Evolutionary conservation across 345 rosid genomes (phyloP), one percentile per base, ranked within the genome.

Genomic region (Rhizophora mangle): DNA sequence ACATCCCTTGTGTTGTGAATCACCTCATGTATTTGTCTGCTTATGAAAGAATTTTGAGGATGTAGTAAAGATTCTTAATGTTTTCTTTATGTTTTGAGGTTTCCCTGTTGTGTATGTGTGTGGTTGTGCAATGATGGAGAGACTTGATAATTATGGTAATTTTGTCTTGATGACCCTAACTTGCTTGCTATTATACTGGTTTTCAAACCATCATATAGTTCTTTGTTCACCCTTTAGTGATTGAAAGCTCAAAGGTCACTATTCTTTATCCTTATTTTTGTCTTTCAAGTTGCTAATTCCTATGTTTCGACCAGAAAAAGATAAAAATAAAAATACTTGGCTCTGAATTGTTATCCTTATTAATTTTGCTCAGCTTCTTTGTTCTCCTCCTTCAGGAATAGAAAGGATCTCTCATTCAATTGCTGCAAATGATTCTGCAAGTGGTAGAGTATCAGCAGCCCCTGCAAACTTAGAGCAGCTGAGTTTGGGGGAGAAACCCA

Each of bases 381-480:
- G 72, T 39, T 49, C 49, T 57, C 43, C 57, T 21, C 56, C 60
- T 59, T 59, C 65, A 57, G 76, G 60, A 74, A 56, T 24, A 60
- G 76, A 56, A 26, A 63, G 67, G 37, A 24, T 34, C 52, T 32
- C 66, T 52, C 58, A 69, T 37, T 39, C 59, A 5, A 24, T 68
- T 70, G 49, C 60, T 60, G 66, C 68, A 65, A 72, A 52, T 60
- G 39, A 39, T 29, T 51, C 69, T 69, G 64, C 70, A 30, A 51
- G 58, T 30, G 64, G 64, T 59, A 77, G 66, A 55, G 65, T 78
- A 63, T 54, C 77, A 60, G 60, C 79, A 49, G 73, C 72, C 66
- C 20, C 77, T 32, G 67, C 61, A 67, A 66, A 64, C 67, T 73
- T 84, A 55, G 76, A 76, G 80, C 71, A 80, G 59, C 74, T 82